Conservation (phyloP, 192 early-diverging fungal genomes). For the Umbelopsis sp. region DNA sequence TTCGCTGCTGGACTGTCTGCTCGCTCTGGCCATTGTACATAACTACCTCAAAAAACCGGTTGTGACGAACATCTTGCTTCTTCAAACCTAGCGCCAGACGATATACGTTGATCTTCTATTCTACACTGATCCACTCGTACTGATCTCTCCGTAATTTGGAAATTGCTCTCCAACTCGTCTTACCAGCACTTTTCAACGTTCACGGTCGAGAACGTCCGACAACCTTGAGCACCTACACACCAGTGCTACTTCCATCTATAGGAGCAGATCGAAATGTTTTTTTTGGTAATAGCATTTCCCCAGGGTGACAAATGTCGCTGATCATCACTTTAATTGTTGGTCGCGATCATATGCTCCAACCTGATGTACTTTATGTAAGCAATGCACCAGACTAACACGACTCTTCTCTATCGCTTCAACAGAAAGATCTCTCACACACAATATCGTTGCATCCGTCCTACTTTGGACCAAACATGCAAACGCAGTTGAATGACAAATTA, state of each 20-base stretch:
- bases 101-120: not conserved
- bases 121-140: not conserved
- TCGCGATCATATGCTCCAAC: not conserved
- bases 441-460: conserved; percentile 93
- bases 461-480: conserved; percentile 82
- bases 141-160: conserved; percentile 4
- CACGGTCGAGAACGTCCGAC: conserved; percentile 10
- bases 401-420: conserved; percentile 3
- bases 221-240: conserved; percentile 17
- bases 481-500: conserved; percentile 78
- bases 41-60: not conserved
- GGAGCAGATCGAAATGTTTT: conserved; percentile 10
- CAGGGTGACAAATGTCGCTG: too few species aligned
- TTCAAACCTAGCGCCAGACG: conserved; percentile 4
- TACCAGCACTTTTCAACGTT: not conserved
- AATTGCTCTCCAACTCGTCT: not conserved
- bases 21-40: conserved; percentile 19
- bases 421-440: conserved; percentile 89
- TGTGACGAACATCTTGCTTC: not conserved
- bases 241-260: conserved; percentile 7
- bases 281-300: conserved; percentile 5
- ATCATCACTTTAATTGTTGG: not conserved
- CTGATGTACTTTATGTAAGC: not conserved
- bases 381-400: not conserved
- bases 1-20: conserved; percentile 1